Evolutionary conservation across 1,139 yeast genomes (phyloP).

Genomic region (Saccharomycopsis phalli): DNA sequence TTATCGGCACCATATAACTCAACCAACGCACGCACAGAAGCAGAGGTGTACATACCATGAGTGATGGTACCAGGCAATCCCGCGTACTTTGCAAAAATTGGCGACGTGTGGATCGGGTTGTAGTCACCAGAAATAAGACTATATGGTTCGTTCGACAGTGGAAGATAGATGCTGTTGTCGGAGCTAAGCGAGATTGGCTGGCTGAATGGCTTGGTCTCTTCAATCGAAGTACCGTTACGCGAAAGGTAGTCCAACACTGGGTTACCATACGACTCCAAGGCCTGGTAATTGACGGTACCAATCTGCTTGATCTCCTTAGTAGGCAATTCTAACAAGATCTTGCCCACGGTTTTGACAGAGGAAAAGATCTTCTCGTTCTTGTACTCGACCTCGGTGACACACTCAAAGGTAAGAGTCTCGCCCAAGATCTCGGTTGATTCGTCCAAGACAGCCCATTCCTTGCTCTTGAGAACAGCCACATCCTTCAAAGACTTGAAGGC

Average conservation of each 20-base stretch:
- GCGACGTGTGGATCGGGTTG: slow-evolving; percentile 96
- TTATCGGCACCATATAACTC: slow-evolving; percentile 99
- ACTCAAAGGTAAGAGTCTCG: slow-evolving; percentile 81
- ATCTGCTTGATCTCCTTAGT: slow-evolving; percentile 85
- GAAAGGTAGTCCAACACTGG: slow-evolving; percentile 91
- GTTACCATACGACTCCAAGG: slow-evolving; percentile 91
- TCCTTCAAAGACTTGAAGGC: slow-evolving; percentile 70
- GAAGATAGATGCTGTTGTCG: slow-evolving; percentile 26
- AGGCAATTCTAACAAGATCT: slow-evolving; percentile 80
- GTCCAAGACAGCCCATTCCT: slow-evolving; percentile 91
- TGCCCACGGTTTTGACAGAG: slow-evolving; percentile 77
- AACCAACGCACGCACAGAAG: slow-evolving; percentile 86
- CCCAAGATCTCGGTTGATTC: slow-evolving; percentile 67
- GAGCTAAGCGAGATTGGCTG: slow-evolving; percentile 82
- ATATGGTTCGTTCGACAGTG: slow-evolving; percentile 86
- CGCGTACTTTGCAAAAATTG: slow-evolving; percentile 90
- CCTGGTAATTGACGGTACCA: slow-evolving; percentile 82
- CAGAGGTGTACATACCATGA: slow-evolving; percentile 98
- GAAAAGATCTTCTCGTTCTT: slow-evolving; percentile 70
- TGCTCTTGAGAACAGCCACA: slow-evolving; percentile 85
- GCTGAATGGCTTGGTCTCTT: slow-evolving; percentile 88
- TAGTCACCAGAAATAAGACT: slow-evolving; percentile 97
- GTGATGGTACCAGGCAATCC: slow-evolving; percentile 95
- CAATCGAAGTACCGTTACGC: slow-evolving; percentile 89
- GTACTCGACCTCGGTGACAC: slow-evolving; percentile 75